Evolutionary conservation across 2,329 filamentous ascomycete genomes (phyloP).

Genomic region (Apiospora aurea): DNA sequence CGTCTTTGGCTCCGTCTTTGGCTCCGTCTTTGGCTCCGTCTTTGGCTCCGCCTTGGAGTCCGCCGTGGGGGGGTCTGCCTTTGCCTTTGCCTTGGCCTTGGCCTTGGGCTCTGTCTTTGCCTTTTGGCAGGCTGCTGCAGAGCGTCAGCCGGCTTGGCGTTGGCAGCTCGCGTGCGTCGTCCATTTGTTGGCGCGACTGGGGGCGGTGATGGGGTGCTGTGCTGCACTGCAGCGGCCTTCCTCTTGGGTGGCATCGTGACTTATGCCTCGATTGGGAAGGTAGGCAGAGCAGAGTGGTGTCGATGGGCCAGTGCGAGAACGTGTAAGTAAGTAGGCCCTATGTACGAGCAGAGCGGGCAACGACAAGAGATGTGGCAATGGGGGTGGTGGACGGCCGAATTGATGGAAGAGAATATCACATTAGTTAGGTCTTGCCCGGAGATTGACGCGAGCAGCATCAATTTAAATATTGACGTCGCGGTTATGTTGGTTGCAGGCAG

Average conservation of each 20-base stretch:
- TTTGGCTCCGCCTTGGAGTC: neutral
- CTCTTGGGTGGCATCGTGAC: constrained; percentile 16
- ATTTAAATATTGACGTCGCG: constrained; percentile 11
- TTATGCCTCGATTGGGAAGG: neutral
- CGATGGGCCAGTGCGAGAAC: neutral
- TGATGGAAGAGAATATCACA: neutral
- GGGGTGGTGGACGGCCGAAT: neutral
- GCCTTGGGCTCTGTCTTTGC: neutral
- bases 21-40: neutral
- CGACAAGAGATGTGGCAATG: neutral
- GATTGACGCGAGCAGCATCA: neutral
- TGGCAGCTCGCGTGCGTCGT: neutral
- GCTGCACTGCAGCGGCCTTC: constrained; percentile 7
- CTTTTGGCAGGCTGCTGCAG: neutral
- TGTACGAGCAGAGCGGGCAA: neutral
- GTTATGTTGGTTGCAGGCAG: constrained; percentile 9
- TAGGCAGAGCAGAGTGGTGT: neutral
- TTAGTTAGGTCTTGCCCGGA: neutral
- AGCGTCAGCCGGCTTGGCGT: neutral
- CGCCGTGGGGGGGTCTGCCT: neutral
- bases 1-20: too few species aligned
- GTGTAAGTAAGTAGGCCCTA: neutral
- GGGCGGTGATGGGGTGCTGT: neutral
- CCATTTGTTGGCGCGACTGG: neutral
- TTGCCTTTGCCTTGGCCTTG: neutral